Evolutionary conservation across 2,329 filamentous ascomycete species (phyloP).

Genomic region (Fusarium mangiferae): DNA sequence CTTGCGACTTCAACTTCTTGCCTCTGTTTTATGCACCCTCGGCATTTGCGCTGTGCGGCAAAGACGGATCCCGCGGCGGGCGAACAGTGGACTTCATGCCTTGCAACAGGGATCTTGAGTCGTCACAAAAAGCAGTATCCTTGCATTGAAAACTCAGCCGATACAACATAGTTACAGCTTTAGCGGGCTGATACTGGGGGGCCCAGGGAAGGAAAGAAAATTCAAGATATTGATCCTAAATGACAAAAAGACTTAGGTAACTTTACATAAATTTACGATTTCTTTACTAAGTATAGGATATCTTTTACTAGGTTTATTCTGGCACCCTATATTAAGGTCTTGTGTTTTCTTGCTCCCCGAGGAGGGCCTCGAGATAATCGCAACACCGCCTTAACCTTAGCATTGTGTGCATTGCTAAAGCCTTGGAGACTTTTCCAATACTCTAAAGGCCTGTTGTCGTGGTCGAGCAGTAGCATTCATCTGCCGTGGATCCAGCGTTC

Average conservation of each 20-base stretch:
- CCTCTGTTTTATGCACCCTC: neutral
- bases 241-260: too few species aligned
- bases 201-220: neutral
- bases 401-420: neutral
- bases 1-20: neutral
- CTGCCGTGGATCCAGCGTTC: neutral
- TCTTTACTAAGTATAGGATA: too few species aligned
- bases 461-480: neutral
- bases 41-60: neutral
- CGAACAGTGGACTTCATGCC: neutral
- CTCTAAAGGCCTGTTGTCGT: fast-evolving
- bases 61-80: neutral
- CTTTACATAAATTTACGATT: too few species aligned
- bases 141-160: neutral
- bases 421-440: fast-evolving
- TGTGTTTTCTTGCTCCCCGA: too few species aligned
- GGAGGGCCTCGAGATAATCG: neutral
- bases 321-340: too few species aligned
- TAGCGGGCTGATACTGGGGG: neutral
- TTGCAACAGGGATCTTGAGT: neutral
- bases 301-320: too few species aligned
- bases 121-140: neutral
- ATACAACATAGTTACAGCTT: neutral
- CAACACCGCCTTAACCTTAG: too few species aligned
- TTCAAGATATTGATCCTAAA: too few species aligned